Evolutionary conservation across 495 filamentous ascomycete genomes (phyloP), one percentile per base, ranked within the genome.

Genomic region (Pyronema domesticum): DNA sequence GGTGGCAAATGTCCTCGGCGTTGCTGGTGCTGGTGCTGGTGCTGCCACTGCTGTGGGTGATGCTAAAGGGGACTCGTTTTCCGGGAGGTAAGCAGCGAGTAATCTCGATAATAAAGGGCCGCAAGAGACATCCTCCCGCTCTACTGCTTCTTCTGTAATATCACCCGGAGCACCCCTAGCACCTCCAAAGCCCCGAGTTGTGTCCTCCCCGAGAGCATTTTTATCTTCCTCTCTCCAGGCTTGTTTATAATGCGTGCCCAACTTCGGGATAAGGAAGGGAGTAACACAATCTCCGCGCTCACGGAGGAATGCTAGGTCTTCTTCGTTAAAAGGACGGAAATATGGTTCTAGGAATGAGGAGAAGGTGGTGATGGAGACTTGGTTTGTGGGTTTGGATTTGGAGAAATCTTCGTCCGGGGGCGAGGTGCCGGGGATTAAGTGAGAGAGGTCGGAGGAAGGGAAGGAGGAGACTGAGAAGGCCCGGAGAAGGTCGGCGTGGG

Each of bases 291-390:
- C 87, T 47, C 87, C 88, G 53, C 85, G 76, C 67, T 99, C 91
- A 58, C 85, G 80, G 19, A 99, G 68, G 67, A 94, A 99, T 0
- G 86, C 87, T 43, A 94, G 79, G 66, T 99, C 91, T 64, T 99
- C 93, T 64, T 99, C 93, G 11, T 79, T 86, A 58, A 94, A 81
- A 0, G 83, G 80, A 2, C 93, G 83, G 55, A 94, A 86, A 70
- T 83, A 95, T 0, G 89, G 84, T 34, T 99, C 93, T 50, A 89
- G 75, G 62, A 85, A 95, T 17, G 81, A 78, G 11, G 80, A 79
- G 66, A 96, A 99, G 10, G 88, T 93, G 57, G 80, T 83, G 55
- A 86, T 85, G 66, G 80, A 85, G 66, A 95, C 91, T 68, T 96
- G 93, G 57, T 89, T 94, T 7, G 80, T 80, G 7, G 89, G 87